Evolutionary conservation across 164 flowering plant species (phyloP), one percentile per base, ranked within the genome.

Genomic region (Nymphaea thermarum): DNA sequence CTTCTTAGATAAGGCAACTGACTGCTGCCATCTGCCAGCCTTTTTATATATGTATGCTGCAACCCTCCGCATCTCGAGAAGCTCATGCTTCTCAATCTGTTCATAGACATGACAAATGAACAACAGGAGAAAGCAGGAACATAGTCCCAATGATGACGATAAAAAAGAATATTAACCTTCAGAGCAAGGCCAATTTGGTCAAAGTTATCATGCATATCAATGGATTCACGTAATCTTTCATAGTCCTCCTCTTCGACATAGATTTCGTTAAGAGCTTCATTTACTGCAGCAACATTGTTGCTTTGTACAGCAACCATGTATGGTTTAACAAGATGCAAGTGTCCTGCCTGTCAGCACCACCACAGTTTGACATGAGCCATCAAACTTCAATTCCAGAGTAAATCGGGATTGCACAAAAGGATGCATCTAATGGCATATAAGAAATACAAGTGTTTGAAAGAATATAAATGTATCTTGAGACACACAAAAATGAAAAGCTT

Each of bases 271-370:
- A 91, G 72, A 65, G 99, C 99, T 77, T 92, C 98, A 81, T 95
- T 95, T 64, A 95, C 99, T 65, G 99, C 96, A 70, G 91, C 76
- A 3, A 92, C 91, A 78, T 92, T 92, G 75, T 90, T 92, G 82
- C 99, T 95, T 72, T 95, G 99, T 66, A 95, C 99, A 11, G 98
- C 98, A 73, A 92, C 82, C 99, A 95, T 95, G 80, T 95, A 95
- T 71, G 99, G 99, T 83, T 92, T 95, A 67, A 95, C 87, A 75
- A 95, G 96, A 74, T 74, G 93, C 69, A 95, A 76, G 72, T 88
- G 86, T 68, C 97, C 99, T 42, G 98, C 99, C 99, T 95, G 78
- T 65, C 75, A 73, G 44, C 66, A 25, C 36, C 36, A 25, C 36
- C 36, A 25, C 36, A 25, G 36, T 25, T 25, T 25, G 36, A 25